Conservation (phyloP, 495 filamentous ascomycete species). For the Daldinia childiae region DNA sequence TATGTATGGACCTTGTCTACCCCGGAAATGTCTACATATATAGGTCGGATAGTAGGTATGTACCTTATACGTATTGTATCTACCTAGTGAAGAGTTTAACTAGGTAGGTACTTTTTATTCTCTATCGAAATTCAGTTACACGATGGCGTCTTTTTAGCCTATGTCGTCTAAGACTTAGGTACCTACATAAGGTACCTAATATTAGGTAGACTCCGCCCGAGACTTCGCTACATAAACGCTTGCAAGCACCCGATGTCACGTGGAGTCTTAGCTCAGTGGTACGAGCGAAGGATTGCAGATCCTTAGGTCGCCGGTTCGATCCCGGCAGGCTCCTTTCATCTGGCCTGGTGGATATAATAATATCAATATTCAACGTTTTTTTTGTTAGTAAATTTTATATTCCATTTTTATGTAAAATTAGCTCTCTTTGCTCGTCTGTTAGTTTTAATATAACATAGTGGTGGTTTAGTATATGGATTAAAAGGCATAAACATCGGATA, state of each 20-base stretch:
- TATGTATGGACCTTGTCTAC: conserved; percentile 7
- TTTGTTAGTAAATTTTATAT: background rate
- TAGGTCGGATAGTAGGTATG: background rate
- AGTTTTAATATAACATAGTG: too few species aligned
- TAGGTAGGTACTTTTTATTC: background rate
- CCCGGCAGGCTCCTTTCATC: conserved; percentile 6
- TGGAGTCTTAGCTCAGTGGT: conserved; percentile 13
- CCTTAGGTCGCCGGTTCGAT: conserved; percentile 10
- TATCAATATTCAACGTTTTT: background rate
- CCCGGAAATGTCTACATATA: conserved; percentile 21
- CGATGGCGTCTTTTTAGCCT: conserved; percentile 1
- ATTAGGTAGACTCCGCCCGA: too few species aligned
- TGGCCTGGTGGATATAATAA: background rate
- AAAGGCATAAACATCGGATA: too few species aligned
- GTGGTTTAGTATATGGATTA: too few species aligned
- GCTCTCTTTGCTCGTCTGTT: background rate
- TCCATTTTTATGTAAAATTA: background rate
- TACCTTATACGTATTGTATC: too few species aligned
- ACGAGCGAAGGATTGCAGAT: conserved; percentile 12
- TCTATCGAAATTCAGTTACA: background rate
- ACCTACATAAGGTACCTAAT: too few species aligned
- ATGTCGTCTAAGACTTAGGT: too few species aligned
- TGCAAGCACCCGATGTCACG: background rate
- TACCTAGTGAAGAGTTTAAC: too few species aligned
- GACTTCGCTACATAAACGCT: background rate